Conservation (phyloP, 2,329 filamentous ascomycete genomes). For the Hansfordia pulvinata region DNA sequence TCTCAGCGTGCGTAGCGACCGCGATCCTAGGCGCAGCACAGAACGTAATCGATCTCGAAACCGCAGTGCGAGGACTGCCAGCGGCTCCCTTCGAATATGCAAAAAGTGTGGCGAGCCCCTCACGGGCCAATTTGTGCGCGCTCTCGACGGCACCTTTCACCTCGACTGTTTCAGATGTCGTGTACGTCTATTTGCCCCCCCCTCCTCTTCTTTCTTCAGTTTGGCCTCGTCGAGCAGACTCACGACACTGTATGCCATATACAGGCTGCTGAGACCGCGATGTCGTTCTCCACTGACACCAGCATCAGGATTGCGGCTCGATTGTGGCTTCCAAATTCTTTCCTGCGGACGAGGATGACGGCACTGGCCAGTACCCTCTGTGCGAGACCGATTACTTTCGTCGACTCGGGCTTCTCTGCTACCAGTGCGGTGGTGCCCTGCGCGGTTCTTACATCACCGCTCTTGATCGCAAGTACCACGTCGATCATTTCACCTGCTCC, state of each 20-base stretch:
- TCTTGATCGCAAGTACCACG: conserved; percentile 94
- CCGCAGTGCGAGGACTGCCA: conserved; percentile 38
- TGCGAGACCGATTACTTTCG: conserved; percentile 98
- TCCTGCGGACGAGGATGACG: conserved; percentile 82
- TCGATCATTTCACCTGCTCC: conserved; percentile 97
- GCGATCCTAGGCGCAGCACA: conserved; percentile 35
- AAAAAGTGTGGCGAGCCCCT: conserved; percentile 82
- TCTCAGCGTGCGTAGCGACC: conserved; percentile 20
- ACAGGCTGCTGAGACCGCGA: conserved; percentile 3
- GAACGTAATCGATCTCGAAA: conserved; percentile 45
- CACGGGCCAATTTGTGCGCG: conserved; percentile 91
- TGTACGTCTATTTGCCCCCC: conserved; percentile 39
- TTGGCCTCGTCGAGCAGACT: too few species aligned
- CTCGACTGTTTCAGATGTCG: conserved; percentile 96
- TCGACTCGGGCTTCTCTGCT: conserved; percentile 79
- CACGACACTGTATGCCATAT: conserved; percentile 3
- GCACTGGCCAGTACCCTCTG: conserved; percentile 76
- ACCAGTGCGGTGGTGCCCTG: conserved; percentile 81
- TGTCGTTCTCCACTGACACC: conserved; percentile 10
- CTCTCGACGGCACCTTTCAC: conserved; percentile 87
- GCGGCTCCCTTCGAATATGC: conserved; percentile 52
- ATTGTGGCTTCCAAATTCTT: conserved; percentile 99
- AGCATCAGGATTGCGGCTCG: conserved; percentile 74
- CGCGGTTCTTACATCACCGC: conserved; percentile 97
- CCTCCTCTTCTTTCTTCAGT: too few species aligned